Percentiles rank a stretch among this genome's conserved stretches.
phyloP scores from a whole-genome alignment of 2,329 filamentous ascomycete genomes.

The Pseudogymnoascus sp. region DNA sequence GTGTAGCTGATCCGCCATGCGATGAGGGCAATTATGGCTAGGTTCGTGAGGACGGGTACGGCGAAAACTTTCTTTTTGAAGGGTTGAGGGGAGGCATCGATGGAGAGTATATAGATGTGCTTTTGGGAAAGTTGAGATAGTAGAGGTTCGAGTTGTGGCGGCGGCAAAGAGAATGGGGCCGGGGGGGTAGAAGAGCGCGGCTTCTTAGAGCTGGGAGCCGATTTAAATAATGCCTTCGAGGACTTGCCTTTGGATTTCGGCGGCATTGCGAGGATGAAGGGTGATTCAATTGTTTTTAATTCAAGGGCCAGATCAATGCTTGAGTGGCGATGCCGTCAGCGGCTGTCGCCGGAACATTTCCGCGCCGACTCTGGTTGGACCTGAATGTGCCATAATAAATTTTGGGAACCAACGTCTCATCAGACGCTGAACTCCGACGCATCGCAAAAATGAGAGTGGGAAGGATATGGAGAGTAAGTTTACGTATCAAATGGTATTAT shows the following conservation, averaged over 20 bases:
- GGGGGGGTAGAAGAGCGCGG: conserved; percentile 34
- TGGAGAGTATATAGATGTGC: conserved; percentile 76
- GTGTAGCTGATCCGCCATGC: conserved; percentile 62
- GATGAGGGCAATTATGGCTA: conserved; percentile 57
- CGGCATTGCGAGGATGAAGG: not conserved
- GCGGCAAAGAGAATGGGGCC: conserved; percentile 61
- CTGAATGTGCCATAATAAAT: conserved; percentile 8
- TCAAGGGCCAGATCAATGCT: not conserved
- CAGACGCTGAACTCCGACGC: conserved; percentile 9
- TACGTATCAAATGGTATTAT: not conserved
- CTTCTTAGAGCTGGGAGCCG: conserved; percentile 1
- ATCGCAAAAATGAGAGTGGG: conserved; percentile 25
- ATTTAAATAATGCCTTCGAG: conserved; percentile 3
- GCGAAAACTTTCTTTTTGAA: conserved; percentile 80
- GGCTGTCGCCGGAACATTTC: conserved; percentile 6
- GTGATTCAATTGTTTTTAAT: not conserved
- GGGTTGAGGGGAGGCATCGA: conserved; percentile 61
- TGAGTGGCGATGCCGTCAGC: not conserved
- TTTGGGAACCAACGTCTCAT: conserved; percentile 14
- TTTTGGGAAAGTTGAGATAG: conserved; percentile 56
- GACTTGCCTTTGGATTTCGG: not conserved
- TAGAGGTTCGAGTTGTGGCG: conserved; percentile 57
- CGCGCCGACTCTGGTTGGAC: conserved; percentile 3
- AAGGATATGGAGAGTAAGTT: conserved; percentile 24
- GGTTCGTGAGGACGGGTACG: conserved; percentile 71